Percentiles rank a stretch among this genome's conserved stretches.
Evolutionary conservation across 495 filamentous ascomycete species (phyloP).

Genomic region (Xylaria bambusicola): DNA sequence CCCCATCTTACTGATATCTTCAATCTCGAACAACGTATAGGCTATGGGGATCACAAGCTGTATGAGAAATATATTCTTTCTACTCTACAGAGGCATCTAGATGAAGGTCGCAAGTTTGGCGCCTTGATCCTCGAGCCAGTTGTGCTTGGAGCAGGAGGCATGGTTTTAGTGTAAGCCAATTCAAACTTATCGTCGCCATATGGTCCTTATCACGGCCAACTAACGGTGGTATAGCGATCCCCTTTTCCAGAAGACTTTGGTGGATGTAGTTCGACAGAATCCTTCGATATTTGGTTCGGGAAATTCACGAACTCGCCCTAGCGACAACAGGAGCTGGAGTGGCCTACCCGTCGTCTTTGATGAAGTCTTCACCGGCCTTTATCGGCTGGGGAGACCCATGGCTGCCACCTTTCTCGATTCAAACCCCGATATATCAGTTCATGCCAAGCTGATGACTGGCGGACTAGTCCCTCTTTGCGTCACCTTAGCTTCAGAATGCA

Average conservation of each 20-base stretch:
- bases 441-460: constrained; percentile 78
- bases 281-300: constrained; percentile 48
- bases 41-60: constrained; percentile 37
- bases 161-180: constrained; percentile 67
- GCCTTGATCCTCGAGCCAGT: constrained; percentile 75
- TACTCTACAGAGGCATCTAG: constrained; percentile 50
- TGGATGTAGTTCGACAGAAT: constrained; percentile 60
- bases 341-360: constrained; percentile 76
- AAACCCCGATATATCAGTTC: constrained; percentile 69
- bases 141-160: constrained; percentile 74
- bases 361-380: constrained; percentile 81
- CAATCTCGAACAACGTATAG: constrained; percentile 53
- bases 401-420: constrained; percentile 65
- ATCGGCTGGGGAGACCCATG: constrained; percentile 69
- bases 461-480: constrained; percentile 73
- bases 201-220: constrained; percentile 15
- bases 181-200: too few species aligned
- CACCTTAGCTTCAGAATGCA: constrained; percentile 68
- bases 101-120: constrained; percentile 66
- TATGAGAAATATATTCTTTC: constrained; percentile 62
- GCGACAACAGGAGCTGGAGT: constrained; percentile 51
- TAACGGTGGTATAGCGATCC: constrained; percentile 58
- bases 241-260: constrained; percentile 70
- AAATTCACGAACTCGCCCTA: constrained; percentile 11
- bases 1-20: constrained; percentile 60